phyloP scores from a whole-genome alignment of 495 filamentous ascomycete genomes.

The Aspergillus indologenus region DNA sequence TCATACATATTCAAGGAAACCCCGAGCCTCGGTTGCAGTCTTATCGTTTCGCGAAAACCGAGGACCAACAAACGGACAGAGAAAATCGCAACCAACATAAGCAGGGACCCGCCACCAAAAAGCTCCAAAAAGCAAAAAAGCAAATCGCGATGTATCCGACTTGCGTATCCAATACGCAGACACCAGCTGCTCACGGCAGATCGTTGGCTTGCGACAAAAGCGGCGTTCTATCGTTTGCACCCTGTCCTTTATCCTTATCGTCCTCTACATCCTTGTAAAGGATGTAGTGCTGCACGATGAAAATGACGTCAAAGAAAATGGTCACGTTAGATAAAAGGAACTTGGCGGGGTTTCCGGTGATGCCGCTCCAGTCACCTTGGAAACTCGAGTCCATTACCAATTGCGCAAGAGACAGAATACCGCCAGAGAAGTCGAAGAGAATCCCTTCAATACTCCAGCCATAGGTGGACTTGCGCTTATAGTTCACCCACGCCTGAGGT shows the following conservation, averaged over 20 bases:
- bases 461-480: conserved; percentile 71
- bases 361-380: conserved; percentile 81
- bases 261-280: conserved; percentile 53
- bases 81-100: background rate
- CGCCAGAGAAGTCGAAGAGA: conserved; percentile 78
- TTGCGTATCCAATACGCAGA: background rate
- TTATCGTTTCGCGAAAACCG: background rate
- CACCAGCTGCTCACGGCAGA: conserved; percentile 8
- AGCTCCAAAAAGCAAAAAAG: conserved; percentile 5
- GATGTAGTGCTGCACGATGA: conserved; percentile 83
- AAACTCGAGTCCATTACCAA: conserved; percentile 79
- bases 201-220: conserved; percentile 25
- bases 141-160: background rate
- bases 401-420: conserved; percentile 78
- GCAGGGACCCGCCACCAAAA: background rate
- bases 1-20: background rate
- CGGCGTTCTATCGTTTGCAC: conserved; percentile 25
- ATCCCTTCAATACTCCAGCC: conserved; percentile 89
- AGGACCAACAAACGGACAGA: background rate
- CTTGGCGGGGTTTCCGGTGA: conserved; percentile 91
- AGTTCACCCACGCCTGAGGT: conserved; percentile 82
- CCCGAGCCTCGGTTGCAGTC: background rate
- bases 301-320: conserved; percentile 82
- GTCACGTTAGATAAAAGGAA: conserved; percentile 78
- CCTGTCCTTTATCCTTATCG: conserved; percentile 6